These are phyloP conservation scores for Naegleria gruberi DNA, from an alignment of 208 protist genomes.

Conservation along the genomic window DNA sequence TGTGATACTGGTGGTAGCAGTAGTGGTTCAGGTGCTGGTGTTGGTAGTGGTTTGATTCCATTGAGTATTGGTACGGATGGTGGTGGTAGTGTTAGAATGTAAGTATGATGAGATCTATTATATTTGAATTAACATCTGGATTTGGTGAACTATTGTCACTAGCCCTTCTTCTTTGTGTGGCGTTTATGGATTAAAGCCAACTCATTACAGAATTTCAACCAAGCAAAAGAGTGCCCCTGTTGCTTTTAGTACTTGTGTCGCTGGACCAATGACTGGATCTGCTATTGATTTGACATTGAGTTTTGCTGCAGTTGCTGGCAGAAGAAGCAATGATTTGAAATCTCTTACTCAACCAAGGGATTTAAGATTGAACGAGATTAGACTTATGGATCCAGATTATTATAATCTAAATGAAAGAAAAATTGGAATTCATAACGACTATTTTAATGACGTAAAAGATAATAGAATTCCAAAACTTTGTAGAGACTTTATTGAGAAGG, in stretches of 20 bases:
- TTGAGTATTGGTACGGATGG: slow-evolving; percentile 4
- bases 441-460: not conserved
- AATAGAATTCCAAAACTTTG: not conserved
- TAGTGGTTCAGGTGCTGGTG: not conserved
- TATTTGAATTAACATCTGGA: no score
- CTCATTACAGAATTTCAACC: not conserved
- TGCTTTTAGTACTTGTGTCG: not conserved
- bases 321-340: not conserved
- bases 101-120: no score
- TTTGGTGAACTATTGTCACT: no score
- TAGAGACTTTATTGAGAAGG: not conserved
- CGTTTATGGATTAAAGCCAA: not conserved
- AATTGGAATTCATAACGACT: not conserved
- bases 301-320: not conserved
- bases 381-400: not conserved
- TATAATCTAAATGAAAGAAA: not conserved
- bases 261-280: not conserved
- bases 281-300: not conserved
- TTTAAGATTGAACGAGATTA: not conserved
- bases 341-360: not conserved
- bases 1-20: not conserved
- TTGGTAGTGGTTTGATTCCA: not conserved
- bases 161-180: not conserved
- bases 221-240: not conserved
- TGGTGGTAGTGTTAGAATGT: not conserved